Percentiles rank a stretch among this genome's conserved stretches.
Conservation (phyloP, 768 basidiomycete genomes). For the Podaxis sp. region DNA sequence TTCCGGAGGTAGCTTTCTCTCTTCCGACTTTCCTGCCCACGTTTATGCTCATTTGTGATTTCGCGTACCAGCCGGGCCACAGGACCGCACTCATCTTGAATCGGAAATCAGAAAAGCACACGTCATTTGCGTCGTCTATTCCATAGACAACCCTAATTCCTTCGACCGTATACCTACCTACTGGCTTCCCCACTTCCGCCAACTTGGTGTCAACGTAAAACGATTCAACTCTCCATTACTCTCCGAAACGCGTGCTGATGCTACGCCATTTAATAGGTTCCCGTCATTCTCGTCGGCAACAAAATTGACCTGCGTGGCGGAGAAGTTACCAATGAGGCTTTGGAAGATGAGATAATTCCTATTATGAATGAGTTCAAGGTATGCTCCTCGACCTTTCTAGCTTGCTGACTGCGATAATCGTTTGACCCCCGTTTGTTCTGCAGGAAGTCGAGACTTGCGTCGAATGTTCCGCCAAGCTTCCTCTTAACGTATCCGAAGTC, state of each 20-base stretch:
- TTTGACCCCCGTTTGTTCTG: constrained; percentile 13
- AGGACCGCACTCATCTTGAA: constrained; percentile 87
- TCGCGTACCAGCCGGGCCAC: constrained; percentile 63
- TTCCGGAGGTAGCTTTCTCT: constrained; percentile 73
- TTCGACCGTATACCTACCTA: constrained; percentile 98
- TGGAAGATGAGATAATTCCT: constrained; percentile 93
- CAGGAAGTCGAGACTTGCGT: constrained; percentile 99
- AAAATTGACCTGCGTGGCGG: constrained; percentile 96
- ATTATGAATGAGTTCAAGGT: constrained; percentile 99
- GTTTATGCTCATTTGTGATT: neutral
- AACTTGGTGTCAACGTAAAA: constrained; percentile 89
- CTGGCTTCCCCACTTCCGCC: constrained; percentile 94
- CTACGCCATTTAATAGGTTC: constrained; percentile 57
- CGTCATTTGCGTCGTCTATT: constrained; percentile 97
- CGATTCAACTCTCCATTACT: neutral
- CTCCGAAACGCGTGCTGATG: neutral
- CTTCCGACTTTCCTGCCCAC: neutral
- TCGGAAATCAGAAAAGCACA: constrained; percentile 96
- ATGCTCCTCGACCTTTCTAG: constrained; percentile 17
- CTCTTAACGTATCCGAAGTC: constrained; percentile 93
- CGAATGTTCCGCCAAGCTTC: constrained; percentile 90
- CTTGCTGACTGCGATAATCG: constrained; percentile 8
- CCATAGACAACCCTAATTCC: constrained; percentile 93
- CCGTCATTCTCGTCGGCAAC: constrained; percentile 96
- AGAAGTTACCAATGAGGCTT: constrained; percentile 88